phyloP scores from a whole-genome alignment of 441 rosid species.

The Mallotus japonicus region DNA sequence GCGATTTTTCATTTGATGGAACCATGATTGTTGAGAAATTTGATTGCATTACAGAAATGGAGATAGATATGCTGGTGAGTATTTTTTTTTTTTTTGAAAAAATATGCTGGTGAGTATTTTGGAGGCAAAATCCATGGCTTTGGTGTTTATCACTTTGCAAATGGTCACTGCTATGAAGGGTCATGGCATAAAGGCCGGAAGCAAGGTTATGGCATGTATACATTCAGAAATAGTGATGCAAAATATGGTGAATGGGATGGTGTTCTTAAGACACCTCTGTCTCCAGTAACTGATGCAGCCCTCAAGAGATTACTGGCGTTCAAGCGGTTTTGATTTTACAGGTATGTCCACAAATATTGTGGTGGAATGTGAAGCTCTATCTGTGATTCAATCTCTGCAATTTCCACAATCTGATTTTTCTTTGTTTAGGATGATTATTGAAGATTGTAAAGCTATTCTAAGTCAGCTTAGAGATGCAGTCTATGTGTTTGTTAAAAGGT shows the following conservation, averaged over 20 bases:
- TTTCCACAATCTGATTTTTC: too few species aligned
- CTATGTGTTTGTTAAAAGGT: too few species aligned
- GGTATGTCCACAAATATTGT: too few species aligned
- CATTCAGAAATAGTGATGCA: constrained; percentile 57
- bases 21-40: constrained; percentile 1
- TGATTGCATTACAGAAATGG: constrained; percentile 62
- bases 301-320: too few species aligned
- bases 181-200: constrained; percentile 94
- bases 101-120: too few species aligned
- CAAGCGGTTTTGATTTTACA: too few species aligned
- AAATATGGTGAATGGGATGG: constrained; percentile 86
- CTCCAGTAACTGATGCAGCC: constrained; percentile 45
- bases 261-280: constrained; percentile 41
- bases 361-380: too few species aligned
- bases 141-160: constrained; percentile 83
- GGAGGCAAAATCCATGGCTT: constrained; percentile 92
- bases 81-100: too few species aligned
- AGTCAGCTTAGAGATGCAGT: too few species aligned
- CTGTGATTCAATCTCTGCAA: too few species aligned
- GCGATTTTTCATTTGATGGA: background rate
- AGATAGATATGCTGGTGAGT: constrained; percentile 86
- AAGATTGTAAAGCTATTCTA: too few species aligned
- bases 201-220: constrained; percentile 83
- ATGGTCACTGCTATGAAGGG: constrained; percentile 88
- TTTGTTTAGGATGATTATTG: too few species aligned